Evolutionary conservation across 2,329 filamentous ascomycete genomes (phyloP), one percentile per base, ranked within the genome.

Genomic region (Fusarium drepaniforme): DNA sequence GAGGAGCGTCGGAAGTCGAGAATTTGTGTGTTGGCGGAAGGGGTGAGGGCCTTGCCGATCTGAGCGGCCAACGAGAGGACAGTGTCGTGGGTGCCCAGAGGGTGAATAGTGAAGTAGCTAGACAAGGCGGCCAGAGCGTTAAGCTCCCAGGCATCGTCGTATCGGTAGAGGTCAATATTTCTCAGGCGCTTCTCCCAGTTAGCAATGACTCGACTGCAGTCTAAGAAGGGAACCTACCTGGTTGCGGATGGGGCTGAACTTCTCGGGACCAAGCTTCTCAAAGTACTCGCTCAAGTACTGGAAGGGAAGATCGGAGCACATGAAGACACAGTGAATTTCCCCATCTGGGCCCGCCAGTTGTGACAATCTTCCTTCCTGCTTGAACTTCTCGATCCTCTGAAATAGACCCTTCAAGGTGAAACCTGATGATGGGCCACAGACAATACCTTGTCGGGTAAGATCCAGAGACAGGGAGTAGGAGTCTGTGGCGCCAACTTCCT

Each of bases 291-390:
- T 84, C 59, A 91, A 83, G 73, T 91, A 91, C 77, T 91, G 90
- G 74, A 91, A 91, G 0, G 90, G 90, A 23, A 92, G 80, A 71
- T 92, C 90, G 69, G 89, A 90, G 79, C 90, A 92, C 37, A 91
- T 82, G 79, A 92, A 92, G 4, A 90, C 89, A 56, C 87, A 89
- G 63, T 88, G 83, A 12, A 87, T 83, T 84, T 86, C 82, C 4
- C 87, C 86, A 56, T 86, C 82, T 2, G 82, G 80, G 3, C 85
- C 86, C 5, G 85, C 82, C 12, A 90, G 79, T n/a, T 85, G 81
- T 2, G 80, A 68, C 7, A 90, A 79, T 0, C 81, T 86, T 2
- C 85, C 86, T 0, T 83, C 83, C 1, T 80, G 78, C 77, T 90
- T 90, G 21, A 81, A 80, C 71, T 86, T 87, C 65, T 84, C 82